Percentiles rank a stretch among this genome's conserved stretches.
phyloP scores from a whole-genome alignment of 1,139 yeast genomes.

The Suhomyces wounanorum region DNA sequence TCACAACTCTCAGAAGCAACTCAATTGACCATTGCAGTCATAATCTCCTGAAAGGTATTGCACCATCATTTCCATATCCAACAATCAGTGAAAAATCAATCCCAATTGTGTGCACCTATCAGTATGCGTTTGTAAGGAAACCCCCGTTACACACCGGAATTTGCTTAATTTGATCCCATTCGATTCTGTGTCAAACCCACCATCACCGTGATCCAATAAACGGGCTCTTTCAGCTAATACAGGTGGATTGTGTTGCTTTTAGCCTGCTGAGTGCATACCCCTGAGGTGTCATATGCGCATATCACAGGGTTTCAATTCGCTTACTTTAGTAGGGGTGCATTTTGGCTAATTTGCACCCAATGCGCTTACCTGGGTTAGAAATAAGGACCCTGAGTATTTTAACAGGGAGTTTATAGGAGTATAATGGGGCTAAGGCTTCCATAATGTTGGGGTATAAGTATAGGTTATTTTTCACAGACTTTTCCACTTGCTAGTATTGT shows the following conservation, averaged over 20 bases:
- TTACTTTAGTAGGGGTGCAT: background rate
- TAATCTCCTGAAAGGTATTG: too few species aligned
- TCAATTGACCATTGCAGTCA: too few species aligned
- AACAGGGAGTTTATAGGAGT: background rate
- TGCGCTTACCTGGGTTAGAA: background rate
- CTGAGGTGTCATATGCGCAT: slow-evolving; percentile 3
- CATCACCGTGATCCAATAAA: background rate
- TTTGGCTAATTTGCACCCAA: slow-evolving; percentile 1
- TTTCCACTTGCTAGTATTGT: too few species aligned
- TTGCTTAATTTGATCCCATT: background rate
- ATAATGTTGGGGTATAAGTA: background rate
- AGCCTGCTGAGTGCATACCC: background rate
- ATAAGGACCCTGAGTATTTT: background rate
- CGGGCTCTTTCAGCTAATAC: background rate
- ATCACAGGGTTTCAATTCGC: background rate
- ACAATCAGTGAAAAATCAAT: background rate
- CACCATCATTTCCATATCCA: background rate
- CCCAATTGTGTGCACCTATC: background rate
- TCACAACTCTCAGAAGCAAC: too few species aligned
- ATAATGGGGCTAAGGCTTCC: background rate
- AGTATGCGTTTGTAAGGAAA: background rate
- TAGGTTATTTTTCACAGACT: background rate
- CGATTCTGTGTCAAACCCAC: background rate
- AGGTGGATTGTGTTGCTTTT: background rate
- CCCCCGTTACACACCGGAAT: background rate